Base-by-base conservation (phyloP, 345 rosid species). In the Rhizophora apiculata region DNA sequence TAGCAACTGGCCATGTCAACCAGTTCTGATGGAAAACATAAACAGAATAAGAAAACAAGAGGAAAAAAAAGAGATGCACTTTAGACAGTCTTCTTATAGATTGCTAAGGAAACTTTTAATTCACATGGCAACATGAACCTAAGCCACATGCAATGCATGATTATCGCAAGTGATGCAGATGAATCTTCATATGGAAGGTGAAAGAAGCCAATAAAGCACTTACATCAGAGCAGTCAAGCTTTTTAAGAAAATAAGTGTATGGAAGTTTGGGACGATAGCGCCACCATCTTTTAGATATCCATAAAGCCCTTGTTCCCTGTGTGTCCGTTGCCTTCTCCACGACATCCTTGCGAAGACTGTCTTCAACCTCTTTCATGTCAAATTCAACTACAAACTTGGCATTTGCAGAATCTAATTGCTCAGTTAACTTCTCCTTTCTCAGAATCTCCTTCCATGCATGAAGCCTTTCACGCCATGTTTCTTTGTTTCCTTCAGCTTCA, bases 211-310 rank as follows among this genome's bases (percentile, higher is more conserved):
- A 43, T 68, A 39, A 43, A 49, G 52, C 6, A 59, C 67, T 69
- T 81, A 88, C 98, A 91, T 93, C 98, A 27, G 96, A 93, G 63
- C 79, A 74, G 76, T 93, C 98, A 69, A 93, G 94, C 77, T 91
- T 93, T 64, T 93, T 89, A 65, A 93, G 97, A 80, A 93, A 89
- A 81, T 89, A 93, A 56, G 92, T 89, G 65, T 93, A 93, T 32
- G 97, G 96, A 76, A 93, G 85, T 76, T 83, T 89, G 59, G 98
- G 98, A 75, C 94, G 97, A 76, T 93, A 93, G 46, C 83, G 86
- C 98, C 98, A 93, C 98, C 98, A 93, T 83, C 98, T 86, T 82
- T 93, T 93, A 39, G 98, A 84, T 81, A 93, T 93, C 98, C 98
- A 93, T 32, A 87, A 85, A 66, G 92, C 97, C 77, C 93, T 85